Evolutionary conservation across 345 rosid genomes (phyloP).

Genomic region (Carallia brachiata): DNA sequence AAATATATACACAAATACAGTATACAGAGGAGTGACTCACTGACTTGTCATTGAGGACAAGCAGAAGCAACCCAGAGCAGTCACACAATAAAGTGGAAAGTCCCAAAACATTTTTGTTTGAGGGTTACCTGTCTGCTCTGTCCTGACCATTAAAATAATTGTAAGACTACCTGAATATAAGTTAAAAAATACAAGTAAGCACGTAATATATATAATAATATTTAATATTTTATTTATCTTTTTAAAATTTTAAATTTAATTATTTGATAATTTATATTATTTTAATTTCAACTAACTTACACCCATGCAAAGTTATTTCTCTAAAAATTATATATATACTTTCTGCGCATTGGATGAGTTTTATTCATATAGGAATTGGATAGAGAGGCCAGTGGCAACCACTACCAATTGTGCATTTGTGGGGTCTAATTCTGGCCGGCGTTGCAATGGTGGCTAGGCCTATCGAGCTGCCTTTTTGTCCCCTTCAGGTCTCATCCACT

Average conservation of each 20-base stretch:
- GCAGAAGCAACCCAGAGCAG: not conserved
- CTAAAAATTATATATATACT: not conserved
- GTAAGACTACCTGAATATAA: too few species aligned
- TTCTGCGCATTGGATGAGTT: too few species aligned
- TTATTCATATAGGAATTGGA: not conserved
- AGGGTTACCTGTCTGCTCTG: constrained; percentile 2
- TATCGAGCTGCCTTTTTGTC: constrained; percentile 14
- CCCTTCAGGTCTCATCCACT: not conserved
- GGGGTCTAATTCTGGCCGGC: constrained; percentile 16
- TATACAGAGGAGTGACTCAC: not conserved
- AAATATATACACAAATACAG: not conserved
- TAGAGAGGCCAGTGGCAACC: not conserved
- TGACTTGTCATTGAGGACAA: not conserved
- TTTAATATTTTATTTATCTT: too few species aligned
- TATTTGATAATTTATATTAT: too few species aligned
- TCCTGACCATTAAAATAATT: not conserved
- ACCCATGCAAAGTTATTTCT: too few species aligned
- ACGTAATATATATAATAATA: too few species aligned
- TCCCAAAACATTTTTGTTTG: not conserved
- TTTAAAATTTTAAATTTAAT: too few species aligned
- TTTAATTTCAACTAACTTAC: too few species aligned
- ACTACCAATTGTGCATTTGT: not conserved
- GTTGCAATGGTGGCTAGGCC: not conserved
- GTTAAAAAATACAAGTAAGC: too few species aligned
- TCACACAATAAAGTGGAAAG: not conserved